phyloP scores from a whole-genome alignment of 2,329 filamentous ascomycete genomes.

The Aspergillus pseudoglaucus region DNA sequence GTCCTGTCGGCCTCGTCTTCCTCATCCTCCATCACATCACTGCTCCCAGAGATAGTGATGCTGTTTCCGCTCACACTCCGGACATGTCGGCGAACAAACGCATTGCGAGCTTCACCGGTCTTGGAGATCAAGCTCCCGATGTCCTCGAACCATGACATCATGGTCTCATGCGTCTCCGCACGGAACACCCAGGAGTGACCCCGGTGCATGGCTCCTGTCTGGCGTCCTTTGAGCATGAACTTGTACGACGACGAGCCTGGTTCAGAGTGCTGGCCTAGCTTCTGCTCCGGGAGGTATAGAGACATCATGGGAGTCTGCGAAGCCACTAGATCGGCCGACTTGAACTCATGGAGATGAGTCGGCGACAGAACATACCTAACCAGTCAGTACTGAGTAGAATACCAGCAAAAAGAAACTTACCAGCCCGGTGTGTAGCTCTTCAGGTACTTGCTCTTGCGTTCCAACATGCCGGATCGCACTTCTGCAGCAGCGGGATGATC shows the following conservation, averaged over 20 bases:
- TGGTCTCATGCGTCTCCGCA: slow-evolving; percentile 73
- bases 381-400: neutral
- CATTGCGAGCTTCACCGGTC: slow-evolving; percentile 77
- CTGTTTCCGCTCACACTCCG: slow-evolving; percentile 66
- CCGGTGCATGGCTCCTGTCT: slow-evolving; percentile 87
- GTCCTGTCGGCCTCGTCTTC: slow-evolving; percentile 57
- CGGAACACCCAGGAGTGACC: slow-evolving; percentile 64
- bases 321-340: slow-evolving; percentile 83
- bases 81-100: slow-evolving; percentile 76
- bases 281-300: slow-evolving; percentile 87
- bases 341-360: slow-evolving; percentile 97
- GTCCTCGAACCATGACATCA: slow-evolving; percentile 95
- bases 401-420: slow-evolving; percentile 47
- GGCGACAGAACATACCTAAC: slow-evolving; percentile 87
- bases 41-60: slow-evolving; percentile 58
- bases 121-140: slow-evolving; percentile 86
- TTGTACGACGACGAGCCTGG: slow-evolving; percentile 88
- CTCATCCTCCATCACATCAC: slow-evolving; percentile 72
- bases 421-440: slow-evolving; percentile 96
- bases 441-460: slow-evolving; percentile 97
- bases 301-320: slow-evolving; percentile 91
- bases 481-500: slow-evolving; percentile 77
- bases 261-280: slow-evolving; percentile 83
- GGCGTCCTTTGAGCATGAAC: slow-evolving; percentile 93
- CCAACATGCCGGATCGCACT: slow-evolving; percentile 81